These are phyloP conservation scores for Oryza meyeriana DNA, from an alignment of 176 grass and related monocot genomes.

Conservation along the genomic window DNA sequence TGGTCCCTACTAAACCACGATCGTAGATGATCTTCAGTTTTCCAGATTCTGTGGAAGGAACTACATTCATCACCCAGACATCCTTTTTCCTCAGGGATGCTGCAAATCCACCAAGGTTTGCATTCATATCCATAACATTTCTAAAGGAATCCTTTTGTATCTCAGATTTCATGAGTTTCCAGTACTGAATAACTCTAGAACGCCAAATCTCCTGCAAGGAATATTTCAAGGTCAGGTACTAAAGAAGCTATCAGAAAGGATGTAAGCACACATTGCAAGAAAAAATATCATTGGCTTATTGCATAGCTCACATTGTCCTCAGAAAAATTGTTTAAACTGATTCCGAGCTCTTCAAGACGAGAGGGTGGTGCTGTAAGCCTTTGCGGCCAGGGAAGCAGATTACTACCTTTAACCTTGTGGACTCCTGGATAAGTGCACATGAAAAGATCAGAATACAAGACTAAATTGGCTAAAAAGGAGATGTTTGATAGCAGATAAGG, in stretches of 20 bases:
- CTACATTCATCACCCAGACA: constrained; percentile 86
- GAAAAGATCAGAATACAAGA: neutral
- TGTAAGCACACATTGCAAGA: neutral
- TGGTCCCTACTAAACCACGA: constrained; percentile 69
- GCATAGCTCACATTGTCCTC: constrained; percentile 51
- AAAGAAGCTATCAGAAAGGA: neutral
- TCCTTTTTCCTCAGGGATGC: constrained; percentile 58
- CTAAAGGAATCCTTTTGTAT: constrained; percentile 58
- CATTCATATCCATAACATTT: constrained; percentile 81
- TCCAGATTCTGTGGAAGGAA: constrained; percentile 50
- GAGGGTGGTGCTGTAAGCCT: constrained; percentile 64
- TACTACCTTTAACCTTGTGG: constrained; percentile 45
- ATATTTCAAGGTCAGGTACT: constrained; percentile 21
- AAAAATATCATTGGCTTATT: neutral
- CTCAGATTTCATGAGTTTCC: constrained; percentile 68
- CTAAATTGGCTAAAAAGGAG: neutral
- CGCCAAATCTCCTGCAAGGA: constrained; percentile 60
- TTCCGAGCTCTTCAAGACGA: constrained; percentile 62
- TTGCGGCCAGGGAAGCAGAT: constrained; percentile 70
- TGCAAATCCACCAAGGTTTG: constrained; percentile 80
- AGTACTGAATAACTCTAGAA: constrained; percentile 62
- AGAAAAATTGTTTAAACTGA: constrained; percentile 44
- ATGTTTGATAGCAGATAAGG: neutral
- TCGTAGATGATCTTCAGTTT: constrained; percentile 84
- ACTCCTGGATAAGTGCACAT: constrained; percentile 41